Evolutionary conservation across 2,329 filamentous ascomycete genomes (phyloP).

Genomic region (Dendryphion nanum): DNA sequence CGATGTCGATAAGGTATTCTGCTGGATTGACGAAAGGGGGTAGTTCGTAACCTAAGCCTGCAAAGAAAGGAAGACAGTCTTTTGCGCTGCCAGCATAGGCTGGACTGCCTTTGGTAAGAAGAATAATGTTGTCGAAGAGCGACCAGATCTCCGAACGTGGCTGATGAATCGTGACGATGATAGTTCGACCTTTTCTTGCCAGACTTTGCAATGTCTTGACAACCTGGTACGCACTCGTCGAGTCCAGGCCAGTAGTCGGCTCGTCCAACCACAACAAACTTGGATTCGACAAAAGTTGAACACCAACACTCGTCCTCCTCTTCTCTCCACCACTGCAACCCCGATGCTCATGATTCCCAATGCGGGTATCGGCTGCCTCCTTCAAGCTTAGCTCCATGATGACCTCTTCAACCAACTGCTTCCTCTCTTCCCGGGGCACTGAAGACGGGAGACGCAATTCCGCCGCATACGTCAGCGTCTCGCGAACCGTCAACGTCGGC

Average conservation of each 20-base stretch:
- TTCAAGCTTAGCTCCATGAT: slow-evolving; percentile 74
- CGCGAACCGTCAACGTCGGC: slow-evolving; percentile 71
- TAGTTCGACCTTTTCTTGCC: slow-evolving; percentile 65
- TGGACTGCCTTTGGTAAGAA: slow-evolving; percentile 65
- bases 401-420: slow-evolving; percentile 69
- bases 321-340: slow-evolving; percentile 80
- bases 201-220: slow-evolving; percentile 68
- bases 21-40: slow-evolving; percentile 76
- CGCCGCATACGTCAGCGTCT: slow-evolving; percentile 72
- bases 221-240: slow-evolving; percentile 73
- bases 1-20: slow-evolving; percentile 72
- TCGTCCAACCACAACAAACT: slow-evolving; percentile 77
- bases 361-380: slow-evolving; percentile 72
- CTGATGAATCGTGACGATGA: slow-evolving; percentile 75
- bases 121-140: slow-evolving; percentile 69
- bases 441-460: slow-evolving; percentile 67
- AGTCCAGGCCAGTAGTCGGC: slow-evolving; percentile 75
- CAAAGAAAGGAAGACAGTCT: slow-evolving; percentile 65
- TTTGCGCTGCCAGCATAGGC: slow-evolving; percentile 64
- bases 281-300: slow-evolving; percentile 76
- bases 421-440: slow-evolving; percentile 58
- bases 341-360: slow-evolving; percentile 69
- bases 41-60: slow-evolving; percentile 57
- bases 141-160: slow-evolving; percentile 78
- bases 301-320: slow-evolving; percentile 71